Evolutionary conservation across 2,329 filamentous ascomycete species (phyloP).

Genomic region (Penicillium psychrosexuale): DNA sequence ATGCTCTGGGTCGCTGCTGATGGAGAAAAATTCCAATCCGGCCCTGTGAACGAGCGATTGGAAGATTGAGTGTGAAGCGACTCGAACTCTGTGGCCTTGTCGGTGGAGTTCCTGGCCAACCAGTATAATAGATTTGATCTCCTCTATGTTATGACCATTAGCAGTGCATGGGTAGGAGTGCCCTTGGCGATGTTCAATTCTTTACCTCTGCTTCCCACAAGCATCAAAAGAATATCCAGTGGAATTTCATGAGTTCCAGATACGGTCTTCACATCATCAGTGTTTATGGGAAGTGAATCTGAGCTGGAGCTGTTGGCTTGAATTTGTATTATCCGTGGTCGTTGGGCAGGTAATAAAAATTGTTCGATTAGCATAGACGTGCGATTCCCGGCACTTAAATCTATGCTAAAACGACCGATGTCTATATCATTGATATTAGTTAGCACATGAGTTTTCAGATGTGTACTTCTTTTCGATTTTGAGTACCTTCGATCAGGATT

Average conservation of each 20-base stretch:
- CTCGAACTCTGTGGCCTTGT: conserved; percentile 2
- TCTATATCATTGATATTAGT: background rate
- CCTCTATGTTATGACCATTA: background rate
- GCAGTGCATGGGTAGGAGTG: background rate
- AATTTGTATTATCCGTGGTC: conserved; percentile 1
- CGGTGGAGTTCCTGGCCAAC: conserved; percentile 1
- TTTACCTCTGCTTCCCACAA: conserved; percentile 9
- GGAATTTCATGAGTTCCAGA: background rate
- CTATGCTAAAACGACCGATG: conserved; percentile 7
- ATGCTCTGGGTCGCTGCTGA: conserved; percentile 6
- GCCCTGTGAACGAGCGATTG: background rate
- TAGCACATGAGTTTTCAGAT: background rate
- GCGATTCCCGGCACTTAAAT: conserved; percentile 1
- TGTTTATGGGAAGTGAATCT: background rate
- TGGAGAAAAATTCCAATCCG: conserved; percentile 9
- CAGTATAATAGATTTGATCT: conserved; percentile 2
- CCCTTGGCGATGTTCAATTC: background rate
- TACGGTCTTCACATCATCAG: background rate
- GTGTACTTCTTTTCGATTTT: background rate
- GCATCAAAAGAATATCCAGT: conserved; percentile 8
- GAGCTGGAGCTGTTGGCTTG: background rate
- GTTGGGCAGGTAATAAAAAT: background rate
- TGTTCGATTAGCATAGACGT: conserved; percentile 1
- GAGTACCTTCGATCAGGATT: background rate
- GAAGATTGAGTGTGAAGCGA: conserved; percentile 6